Conservation (phyloP, 2,329 filamentous ascomycete species). For the Colletotrichum sp. region DNA sequence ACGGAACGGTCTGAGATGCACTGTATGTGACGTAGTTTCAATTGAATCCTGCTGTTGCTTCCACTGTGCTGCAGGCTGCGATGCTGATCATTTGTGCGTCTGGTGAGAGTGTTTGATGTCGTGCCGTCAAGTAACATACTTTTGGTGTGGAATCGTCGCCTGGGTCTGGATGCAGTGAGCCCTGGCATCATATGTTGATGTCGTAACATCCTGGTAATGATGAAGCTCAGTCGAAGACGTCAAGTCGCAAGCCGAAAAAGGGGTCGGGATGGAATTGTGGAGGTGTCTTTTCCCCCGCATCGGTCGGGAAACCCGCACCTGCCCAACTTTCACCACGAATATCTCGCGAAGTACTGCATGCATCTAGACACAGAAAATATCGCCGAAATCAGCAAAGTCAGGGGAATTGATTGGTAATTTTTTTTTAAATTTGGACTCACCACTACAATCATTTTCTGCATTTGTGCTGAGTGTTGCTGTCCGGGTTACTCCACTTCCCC, state of each 20-base stretch:
- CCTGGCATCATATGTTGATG: not conserved
- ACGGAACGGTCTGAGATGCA: not conserved
- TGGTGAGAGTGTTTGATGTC: not conserved
- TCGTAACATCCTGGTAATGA: not conserved
- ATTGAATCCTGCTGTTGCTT: not conserved
- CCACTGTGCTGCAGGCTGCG: not conserved
- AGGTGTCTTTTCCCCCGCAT: not conserved
- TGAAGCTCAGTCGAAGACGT: not conserved
- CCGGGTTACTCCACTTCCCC: not conserved
- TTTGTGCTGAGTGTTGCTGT: not conserved
- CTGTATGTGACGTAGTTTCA: not conserved
- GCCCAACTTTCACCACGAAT: not conserved
- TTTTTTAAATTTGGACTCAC: not conserved
- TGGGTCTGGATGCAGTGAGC: not conserved
- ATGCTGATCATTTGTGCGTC: not conserved
- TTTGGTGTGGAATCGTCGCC: not conserved
- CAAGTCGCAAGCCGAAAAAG: not conserved
- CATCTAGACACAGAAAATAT: not conserved
- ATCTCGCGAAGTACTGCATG: not conserved
- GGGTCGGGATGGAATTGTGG: not conserved
- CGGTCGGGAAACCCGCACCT: not conserved
- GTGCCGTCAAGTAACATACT: not conserved
- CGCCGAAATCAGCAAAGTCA: not conserved
- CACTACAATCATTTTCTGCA: not conserved
- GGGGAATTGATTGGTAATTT: not conserved